Evolutionary conservation across 2,329 filamentous ascomycete genomes (phyloP).

Genomic region (Xylariaceae sp.): DNA sequence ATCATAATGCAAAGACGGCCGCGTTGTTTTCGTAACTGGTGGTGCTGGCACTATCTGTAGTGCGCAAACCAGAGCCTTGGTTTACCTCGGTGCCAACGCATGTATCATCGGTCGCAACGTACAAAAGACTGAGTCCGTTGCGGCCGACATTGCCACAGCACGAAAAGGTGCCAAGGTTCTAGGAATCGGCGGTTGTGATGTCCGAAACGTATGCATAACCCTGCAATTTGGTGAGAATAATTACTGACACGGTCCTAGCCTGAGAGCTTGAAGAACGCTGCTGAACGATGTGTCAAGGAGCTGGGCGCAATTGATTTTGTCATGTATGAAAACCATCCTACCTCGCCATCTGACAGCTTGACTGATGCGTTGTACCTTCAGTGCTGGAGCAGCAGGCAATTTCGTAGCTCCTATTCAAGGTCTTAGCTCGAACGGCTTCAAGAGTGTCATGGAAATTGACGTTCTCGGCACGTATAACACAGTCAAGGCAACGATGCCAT

Average conservation of each 20-base stretch:
- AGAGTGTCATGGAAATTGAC: conserved; percentile 94
- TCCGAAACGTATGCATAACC: conserved; percentile 65
- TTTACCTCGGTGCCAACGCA: conserved; percentile 89
- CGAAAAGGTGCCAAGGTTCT: conserved; percentile 82
- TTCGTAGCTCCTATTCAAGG: conserved; percentile 86
- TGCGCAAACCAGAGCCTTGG: conserved; percentile 88
- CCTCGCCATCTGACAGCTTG: not conserved
- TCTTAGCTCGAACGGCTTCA: conserved; percentile 89
- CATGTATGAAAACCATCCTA: conserved; percentile 80
- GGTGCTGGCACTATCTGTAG: conserved; percentile 94
- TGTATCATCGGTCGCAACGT: conserved; percentile 92
- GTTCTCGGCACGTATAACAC: conserved; percentile 94
- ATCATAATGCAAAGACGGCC: conserved; percentile 64
- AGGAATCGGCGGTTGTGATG: conserved; percentile 80
- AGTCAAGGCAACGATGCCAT: conserved; percentile 85
- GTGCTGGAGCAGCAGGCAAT: conserved; percentile 93
- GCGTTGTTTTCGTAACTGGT: conserved; percentile 93
- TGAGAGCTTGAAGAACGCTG: conserved; percentile 73
- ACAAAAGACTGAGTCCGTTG: conserved; percentile 82
- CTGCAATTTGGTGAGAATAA: conserved; percentile 15
- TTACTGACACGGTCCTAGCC: conserved; percentile 46
- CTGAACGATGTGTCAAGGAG: conserved; percentile 79
- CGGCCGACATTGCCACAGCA: conserved; percentile 80
- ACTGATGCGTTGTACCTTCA: conserved; percentile 44
- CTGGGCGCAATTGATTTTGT: conserved; percentile 90